Evolutionary conservation across 371 early-diverging fungal species (phyloP).

Genomic region (Actinomortierella wolfii): DNA sequence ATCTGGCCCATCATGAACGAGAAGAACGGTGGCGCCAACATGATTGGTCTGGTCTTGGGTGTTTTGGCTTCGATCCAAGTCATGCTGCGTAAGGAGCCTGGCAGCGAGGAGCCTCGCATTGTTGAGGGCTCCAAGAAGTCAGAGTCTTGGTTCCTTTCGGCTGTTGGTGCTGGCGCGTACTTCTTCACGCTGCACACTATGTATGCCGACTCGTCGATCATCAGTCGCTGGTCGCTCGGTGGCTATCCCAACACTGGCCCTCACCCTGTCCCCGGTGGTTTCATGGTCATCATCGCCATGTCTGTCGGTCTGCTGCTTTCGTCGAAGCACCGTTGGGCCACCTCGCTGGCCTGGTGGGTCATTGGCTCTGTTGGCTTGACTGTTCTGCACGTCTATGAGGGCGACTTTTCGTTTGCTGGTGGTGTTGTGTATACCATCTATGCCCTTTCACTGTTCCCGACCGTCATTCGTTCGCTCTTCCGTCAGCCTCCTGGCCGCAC

Average conservation of each 20-base stretch:
- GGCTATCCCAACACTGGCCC: constrained; percentile 82
- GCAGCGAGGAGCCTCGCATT: constrained; percentile 13
- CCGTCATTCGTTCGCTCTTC: constrained; percentile 59
- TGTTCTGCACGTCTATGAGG: constrained; percentile 59
- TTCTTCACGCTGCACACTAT: constrained; percentile 77
- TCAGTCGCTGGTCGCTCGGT: constrained; percentile 76
- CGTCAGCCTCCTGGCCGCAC: constrained; percentile 73
- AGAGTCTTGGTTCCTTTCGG: constrained; percentile 56
- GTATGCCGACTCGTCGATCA: constrained; percentile 74
- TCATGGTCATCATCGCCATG: constrained; percentile 65
- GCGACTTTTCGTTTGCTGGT: constrained; percentile 68
- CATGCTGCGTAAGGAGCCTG: constrained; percentile 50
- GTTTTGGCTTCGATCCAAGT: constrained; percentile 62
- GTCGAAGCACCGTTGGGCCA: constrained; percentile 59
- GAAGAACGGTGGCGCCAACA: constrained; percentile 73
- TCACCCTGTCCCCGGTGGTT: constrained; percentile 77
- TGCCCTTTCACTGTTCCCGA: constrained; percentile 63
- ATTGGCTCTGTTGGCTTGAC: constrained; percentile 60
- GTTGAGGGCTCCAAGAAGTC: constrained; percentile 9
- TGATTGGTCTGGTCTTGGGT: constrained; percentile 64
- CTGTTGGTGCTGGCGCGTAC: constrained; percentile 68
- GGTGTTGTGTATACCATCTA: constrained; percentile 71
- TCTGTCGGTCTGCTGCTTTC: constrained; percentile 61
- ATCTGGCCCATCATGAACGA: constrained; percentile 82
- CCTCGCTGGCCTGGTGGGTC: constrained; percentile 62